Conservation (phyloP, 352 stramenopile genomes). For the Globisporangium paroecandrum region DNA sequence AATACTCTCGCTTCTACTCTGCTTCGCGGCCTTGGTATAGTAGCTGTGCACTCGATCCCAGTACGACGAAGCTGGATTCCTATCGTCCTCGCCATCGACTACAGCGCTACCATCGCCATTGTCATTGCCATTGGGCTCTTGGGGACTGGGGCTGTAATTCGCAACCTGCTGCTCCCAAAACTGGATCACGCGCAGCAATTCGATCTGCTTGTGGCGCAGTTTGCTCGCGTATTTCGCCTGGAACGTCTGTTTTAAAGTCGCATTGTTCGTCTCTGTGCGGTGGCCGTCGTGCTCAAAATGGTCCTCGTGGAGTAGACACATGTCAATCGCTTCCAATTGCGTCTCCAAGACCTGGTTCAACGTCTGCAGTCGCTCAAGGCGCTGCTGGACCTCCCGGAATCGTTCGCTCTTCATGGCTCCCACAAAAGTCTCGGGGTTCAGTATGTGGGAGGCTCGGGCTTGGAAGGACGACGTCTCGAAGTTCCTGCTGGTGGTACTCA, state of each 20-base stretch:
- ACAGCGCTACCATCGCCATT: not conserved
- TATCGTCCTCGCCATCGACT: not conserved
- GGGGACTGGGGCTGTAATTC: not conserved
- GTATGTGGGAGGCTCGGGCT: constrained; percentile 9
- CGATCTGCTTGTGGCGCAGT: constrained; percentile 25
- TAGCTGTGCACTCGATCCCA: constrained; percentile 22
- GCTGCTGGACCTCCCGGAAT: constrained; percentile 24
- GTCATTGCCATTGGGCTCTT: not conserved
- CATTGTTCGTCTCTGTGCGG: not conserved
- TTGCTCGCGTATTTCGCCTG: constrained; percentile 39
- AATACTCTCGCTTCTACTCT: not conserved
- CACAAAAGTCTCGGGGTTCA: constrained; percentile 6
- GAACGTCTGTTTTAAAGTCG: constrained; percentile 14
- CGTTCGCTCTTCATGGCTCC: constrained; percentile 12
- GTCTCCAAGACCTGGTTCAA: constrained; percentile 22
- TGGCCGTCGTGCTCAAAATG: constrained; percentile 7
- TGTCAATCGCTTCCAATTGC: constrained; percentile 33
- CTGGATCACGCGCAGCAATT: constrained; percentile 19
- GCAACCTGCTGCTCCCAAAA: constrained; percentile 33
- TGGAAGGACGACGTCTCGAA: constrained; percentile 3
- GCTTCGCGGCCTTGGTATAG: constrained; percentile 7
- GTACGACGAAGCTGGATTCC: constrained; percentile 10
- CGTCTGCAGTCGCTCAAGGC: constrained; percentile 21
- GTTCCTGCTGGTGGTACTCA: not conserved
- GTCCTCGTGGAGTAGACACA: constrained; percentile 32